These are phyloP conservation scores for Candolleomyces aberdarensis DNA, from an alignment of 768 basidiomycete species.

Conservation along the genomic window DNA sequence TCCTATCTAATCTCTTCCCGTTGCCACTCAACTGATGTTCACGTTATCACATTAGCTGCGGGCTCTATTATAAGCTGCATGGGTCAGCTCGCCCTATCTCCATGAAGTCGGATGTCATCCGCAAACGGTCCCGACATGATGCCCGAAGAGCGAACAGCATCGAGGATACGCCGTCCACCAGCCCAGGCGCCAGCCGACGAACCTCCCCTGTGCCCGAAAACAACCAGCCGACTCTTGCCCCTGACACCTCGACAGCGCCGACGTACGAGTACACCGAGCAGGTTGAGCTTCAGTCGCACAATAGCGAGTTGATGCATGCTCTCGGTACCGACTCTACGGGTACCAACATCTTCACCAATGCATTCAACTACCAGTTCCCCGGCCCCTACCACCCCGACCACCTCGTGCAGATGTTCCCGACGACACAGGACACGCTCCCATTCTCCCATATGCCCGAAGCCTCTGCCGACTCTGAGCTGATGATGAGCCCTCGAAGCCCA, in stretches of 20 bases:
- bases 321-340: constrained; percentile 31
- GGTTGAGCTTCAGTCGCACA: constrained; percentile 32
- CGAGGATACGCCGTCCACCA: constrained; percentile 72
- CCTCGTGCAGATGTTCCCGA: constrained; percentile 48
- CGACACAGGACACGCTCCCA: constrained; percentile 49
- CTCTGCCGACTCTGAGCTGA: constrained; percentile 37
- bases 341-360: constrained; percentile 26
- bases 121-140: constrained; percentile 82
- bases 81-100: constrained; percentile 84
- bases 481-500: constrained; percentile 44
- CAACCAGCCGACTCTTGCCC: constrained; percentile 61
- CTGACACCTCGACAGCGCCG: constrained; percentile 63
- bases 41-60: constrained; percentile 49
- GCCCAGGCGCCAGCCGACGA: constrained; percentile 71
- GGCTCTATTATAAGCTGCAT: constrained; percentile 82
- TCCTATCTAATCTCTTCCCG: constrained; percentile 2
- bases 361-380: constrained; percentile 50
- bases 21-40: constrained; percentile 1
- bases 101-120: constrained; percentile 90
- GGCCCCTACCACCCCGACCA: constrained; percentile 79
- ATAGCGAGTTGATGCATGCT: constrained; percentile 52
- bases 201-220: constrained; percentile 61
- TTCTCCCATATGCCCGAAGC: constrained; percentile 24
- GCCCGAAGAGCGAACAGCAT: constrained; percentile 51
- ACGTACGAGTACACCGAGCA: constrained; percentile 49